Evolutionary conservation across 2,329 filamentous ascomycete genomes (phyloP).

Genomic region (Dactylellina drechsleri): DNA sequence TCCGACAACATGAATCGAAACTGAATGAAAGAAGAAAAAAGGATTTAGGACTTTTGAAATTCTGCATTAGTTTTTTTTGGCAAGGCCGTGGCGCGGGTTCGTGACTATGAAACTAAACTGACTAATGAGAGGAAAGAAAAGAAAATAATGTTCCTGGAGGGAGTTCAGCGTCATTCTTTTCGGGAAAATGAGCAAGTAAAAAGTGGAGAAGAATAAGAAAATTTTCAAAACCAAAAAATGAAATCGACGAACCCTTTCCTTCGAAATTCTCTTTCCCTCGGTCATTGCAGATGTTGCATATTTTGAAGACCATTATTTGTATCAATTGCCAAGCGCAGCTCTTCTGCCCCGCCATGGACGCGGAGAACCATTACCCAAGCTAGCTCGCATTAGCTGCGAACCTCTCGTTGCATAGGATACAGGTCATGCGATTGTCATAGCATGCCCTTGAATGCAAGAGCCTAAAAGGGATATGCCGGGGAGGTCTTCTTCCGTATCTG

Average conservation of each 20-base stretch:
- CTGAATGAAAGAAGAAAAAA: conserved; percentile 23
- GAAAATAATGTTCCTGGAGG: conserved; percentile 24
- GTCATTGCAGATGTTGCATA: conserved; percentile 43
- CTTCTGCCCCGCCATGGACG: conserved; percentile 9
- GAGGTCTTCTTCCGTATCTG: conserved; percentile 42
- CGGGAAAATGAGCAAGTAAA: conserved; percentile 44
- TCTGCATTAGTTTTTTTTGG: background rate
- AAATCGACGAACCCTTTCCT: background rate
- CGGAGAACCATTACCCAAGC: background rate
- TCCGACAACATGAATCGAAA: background rate
- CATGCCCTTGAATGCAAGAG: conserved; percentile 30
- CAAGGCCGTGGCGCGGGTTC: background rate
- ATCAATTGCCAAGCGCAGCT: conserved; percentile 11
- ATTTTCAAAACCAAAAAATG: background rate
- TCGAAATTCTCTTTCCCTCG: too few relatives aligned
- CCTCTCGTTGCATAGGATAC: conserved; percentile 28
- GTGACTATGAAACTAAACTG: conserved; percentile 11
- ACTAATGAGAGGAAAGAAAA: conserved; percentile 6
- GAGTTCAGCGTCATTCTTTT: conserved; percentile 24
- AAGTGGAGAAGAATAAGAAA: conserved; percentile 24
- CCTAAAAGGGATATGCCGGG: conserved; percentile 28
- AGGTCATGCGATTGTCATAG: conserved; percentile 50
- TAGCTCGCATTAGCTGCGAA: conserved; percentile 21
- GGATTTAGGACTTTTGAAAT: conserved; percentile 13
- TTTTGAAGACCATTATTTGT: conserved; percentile 29